Conservation (phyloP, 441 rosid genomes). For the Omphalea diandra region DNA sequence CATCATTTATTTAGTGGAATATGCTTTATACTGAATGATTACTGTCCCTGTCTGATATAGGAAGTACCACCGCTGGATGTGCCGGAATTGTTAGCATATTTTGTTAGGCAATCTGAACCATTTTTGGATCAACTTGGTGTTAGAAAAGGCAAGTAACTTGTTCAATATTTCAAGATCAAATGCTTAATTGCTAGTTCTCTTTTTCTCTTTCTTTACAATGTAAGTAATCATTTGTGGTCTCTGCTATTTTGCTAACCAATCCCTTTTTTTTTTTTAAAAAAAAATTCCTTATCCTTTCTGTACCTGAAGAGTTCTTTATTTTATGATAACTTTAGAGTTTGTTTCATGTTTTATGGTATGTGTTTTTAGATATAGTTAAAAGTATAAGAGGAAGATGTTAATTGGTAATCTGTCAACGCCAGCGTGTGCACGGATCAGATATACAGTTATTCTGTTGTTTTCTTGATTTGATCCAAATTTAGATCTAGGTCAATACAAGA, state of each 20-base stretch:
- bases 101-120: slow-evolving; percentile 88
- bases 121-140: slow-evolving; percentile 91
- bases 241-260: neutral
- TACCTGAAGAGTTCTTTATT: neutral
- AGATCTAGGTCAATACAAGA: no score
- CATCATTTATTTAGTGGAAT: neutral
- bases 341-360: neutral
- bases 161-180: slow-evolving; percentile 2
- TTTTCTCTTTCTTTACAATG: neutral
- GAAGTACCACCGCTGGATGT: slow-evolving; percentile 87
- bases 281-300: neutral
- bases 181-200: neutral
- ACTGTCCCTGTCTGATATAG: slow-evolving; percentile 34
- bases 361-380: neutral
- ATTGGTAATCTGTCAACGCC: neutral
- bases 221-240: neutral
- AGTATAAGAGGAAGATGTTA: neutral
- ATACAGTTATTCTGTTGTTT: no score
- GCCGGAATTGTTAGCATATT: slow-evolving; percentile 82
- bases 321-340: neutral
- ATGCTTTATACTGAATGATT: slow-evolving; percentile 24
- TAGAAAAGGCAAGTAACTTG: slow-evolving; percentile 52
- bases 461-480: no score
- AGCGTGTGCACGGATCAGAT: no score
- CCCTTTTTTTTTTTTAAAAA: neutral